Evolutionary conservation across 495 filamentous ascomycete species (phyloP).

Genomic region (Paragyromitra xinjiangensis): DNA sequence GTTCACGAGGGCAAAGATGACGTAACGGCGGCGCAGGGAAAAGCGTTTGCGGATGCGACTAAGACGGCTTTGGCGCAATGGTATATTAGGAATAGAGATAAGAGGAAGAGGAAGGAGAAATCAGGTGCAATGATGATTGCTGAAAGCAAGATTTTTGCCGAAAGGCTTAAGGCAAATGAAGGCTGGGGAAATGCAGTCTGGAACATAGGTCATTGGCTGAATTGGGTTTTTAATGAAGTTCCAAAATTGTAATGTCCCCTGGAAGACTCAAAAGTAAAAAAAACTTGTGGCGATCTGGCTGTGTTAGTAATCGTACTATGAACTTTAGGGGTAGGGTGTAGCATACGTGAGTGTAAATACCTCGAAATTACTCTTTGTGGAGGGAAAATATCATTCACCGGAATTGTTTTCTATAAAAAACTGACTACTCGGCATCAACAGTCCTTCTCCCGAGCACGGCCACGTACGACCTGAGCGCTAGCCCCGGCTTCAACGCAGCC

Average conservation of each 20-base stretch:
- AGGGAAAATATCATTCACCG: no score
- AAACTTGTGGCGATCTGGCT: neutral
- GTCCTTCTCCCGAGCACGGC: neutral
- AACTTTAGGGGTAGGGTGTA: neutral
- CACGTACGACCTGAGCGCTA: neutral
- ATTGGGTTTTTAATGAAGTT: neutral
- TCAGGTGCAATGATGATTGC: neutral
- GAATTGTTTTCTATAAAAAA: neutral
- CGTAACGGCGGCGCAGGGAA: neutral
- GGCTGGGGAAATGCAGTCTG: conserved; percentile 4
- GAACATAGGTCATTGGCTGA: conserved; percentile 21
- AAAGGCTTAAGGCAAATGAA: neutral
- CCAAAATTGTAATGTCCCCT: neutral
- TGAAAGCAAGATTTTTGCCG: neutral
- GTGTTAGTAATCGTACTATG: neutral
- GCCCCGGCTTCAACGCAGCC: neutral
- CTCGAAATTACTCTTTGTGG: no score
- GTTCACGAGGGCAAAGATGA: neutral
- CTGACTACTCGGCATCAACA: neutral
- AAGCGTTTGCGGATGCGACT: neutral
- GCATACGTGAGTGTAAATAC: neutral
- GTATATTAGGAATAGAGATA: neutral
- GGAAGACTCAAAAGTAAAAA: neutral
- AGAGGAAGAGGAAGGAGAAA: neutral
- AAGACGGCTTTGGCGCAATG: neutral